A percentile compares a stretch with the other conserved stretches of the same genome.
Evolutionary conservation across 208 protist genomes (phyloP).

Genomic region (Leishmania major): DNA sequence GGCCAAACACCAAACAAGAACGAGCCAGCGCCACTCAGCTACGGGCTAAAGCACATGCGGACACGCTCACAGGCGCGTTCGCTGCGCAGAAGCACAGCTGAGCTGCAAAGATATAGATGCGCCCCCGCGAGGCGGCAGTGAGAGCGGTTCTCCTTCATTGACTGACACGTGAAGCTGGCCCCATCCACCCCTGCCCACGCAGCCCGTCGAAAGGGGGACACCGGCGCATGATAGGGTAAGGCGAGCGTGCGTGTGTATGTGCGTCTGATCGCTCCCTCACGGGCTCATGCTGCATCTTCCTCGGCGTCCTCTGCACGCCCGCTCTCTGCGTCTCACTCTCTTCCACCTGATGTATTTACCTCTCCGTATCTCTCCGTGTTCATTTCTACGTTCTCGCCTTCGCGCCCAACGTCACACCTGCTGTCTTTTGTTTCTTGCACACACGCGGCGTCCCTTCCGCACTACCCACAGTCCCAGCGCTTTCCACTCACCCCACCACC

Average conservation of each 20-base stretch:
- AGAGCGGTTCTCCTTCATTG: background rate
- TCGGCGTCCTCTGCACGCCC: background rate
- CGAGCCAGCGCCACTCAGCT: background rate
- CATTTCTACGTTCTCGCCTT: background rate
- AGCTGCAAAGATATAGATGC: background rate
- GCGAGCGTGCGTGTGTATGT: background rate
- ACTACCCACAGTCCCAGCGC: background rate
- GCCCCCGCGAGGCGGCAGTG: background rate
- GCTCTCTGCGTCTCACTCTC: background rate
- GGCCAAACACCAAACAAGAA: background rate
- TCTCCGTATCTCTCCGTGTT: background rate
- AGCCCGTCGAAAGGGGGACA: background rate
- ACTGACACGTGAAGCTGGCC: background rate
- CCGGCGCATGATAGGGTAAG: background rate
- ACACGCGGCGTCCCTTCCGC: background rate
- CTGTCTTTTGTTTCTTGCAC: background rate
- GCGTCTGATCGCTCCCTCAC: background rate
- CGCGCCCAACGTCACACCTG: background rate
- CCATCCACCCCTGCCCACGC: background rate
- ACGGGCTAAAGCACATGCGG: background rate
- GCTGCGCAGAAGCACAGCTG: background rate
- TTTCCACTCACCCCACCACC: constrained; percentile 1
- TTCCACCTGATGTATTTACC: background rate
- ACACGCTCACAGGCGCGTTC: background rate
- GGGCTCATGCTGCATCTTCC: background rate